These are phyloP conservation scores for Aspergillus bridgeri DNA, from an alignment of 495 filamentous ascomycete genomes.

Conservation along the genomic window DNA sequence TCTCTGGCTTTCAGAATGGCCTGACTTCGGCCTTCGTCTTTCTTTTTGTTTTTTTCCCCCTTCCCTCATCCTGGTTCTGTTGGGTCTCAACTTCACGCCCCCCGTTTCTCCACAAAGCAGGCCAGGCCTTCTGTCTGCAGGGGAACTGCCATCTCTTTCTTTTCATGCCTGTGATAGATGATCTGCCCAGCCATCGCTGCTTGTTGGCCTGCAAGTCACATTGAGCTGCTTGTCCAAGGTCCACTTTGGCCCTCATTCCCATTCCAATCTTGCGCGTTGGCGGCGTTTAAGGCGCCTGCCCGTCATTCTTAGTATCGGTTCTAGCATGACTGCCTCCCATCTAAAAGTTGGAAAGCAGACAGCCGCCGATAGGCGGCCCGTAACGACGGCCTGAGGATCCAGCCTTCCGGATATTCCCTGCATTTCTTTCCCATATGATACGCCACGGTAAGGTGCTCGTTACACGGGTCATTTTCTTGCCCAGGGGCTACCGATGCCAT, in stretches of 20 bases:
- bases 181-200: neutral
- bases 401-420: slow-evolving; percentile 2
- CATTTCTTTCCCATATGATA: slow-evolving; percentile 2
- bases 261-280: slow-evolving; percentile 16
- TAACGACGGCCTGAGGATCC: slow-evolving; percentile 3
- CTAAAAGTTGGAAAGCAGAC: neutral
- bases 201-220: slow-evolving; percentile 3
- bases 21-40: neutral
- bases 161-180: neutral
- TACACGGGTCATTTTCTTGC: slow-evolving; percentile 14
- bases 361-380: slow-evolving; percentile 18
- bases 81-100: neutral
- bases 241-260: slow-evolving; percentile 12
- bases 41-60: neutral
- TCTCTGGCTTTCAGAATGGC: slow-evolving; percentile 3
- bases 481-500: slow-evolving; percentile 6
- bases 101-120: neutral
- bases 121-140: neutral
- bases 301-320: slow-evolving; percentile 13
- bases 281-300: slow-evolving; percentile 43
- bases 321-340: neutral
- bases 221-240: slow-evolving; percentile 6
- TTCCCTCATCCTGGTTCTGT: neutral
- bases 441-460: slow-evolving; percentile 5
- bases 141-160: neutral